Evolutionary conservation across 2,329 filamentous ascomycete species (phyloP).

Genomic region (Rugonectria rugulosa): DNA sequence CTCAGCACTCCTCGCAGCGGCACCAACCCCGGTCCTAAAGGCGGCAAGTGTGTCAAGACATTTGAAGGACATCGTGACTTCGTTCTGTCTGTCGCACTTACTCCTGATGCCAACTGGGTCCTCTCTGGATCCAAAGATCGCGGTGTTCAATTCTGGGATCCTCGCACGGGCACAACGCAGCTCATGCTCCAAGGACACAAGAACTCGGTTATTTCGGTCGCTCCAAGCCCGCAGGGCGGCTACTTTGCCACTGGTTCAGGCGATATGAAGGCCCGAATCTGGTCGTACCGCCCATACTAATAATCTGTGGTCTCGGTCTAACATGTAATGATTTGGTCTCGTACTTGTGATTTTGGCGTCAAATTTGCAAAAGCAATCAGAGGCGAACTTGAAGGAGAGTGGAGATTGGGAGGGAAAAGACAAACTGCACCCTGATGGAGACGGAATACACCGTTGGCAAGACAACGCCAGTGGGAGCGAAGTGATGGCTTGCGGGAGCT

Average conservation of each 20-base stretch:
- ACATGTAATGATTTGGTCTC: conserved; percentile 19
- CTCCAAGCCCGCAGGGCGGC: conserved; percentile 85
- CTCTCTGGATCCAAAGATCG: conserved; percentile 97
- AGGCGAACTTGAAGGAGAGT: conserved; percentile 7
- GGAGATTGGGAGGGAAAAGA: neutral
- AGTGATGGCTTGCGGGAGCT: conserved; percentile 15
- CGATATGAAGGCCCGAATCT: conserved; percentile 97
- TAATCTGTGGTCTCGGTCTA: neutral
- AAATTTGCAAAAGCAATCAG: conserved; percentile 22
- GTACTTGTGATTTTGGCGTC: conserved; percentile 19
- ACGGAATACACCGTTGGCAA: neutral
- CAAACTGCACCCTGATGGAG: neutral
- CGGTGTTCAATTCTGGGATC: conserved; percentile 99
- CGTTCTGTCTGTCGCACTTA: conserved; percentile 93
- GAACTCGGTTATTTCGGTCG: conserved; percentile 98
- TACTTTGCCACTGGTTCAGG: conserved; percentile 96
- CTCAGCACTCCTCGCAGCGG: conserved; percentile 76
- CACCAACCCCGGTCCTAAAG: conserved; percentile 74
- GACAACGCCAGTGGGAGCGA: conserved; percentile 4
- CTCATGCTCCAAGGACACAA: conserved; percentile 99
- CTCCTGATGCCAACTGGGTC: conserved; percentile 93
- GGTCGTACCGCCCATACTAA: conserved; percentile 74
- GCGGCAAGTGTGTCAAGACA: conserved; percentile 92
- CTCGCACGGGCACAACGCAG: conserved; percentile 89
- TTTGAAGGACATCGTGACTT: conserved; percentile 99